A percentile compares a stretch with the other conserved stretches of the same genome.
These are phyloP conservation scores for Rheum nobile DNA, from an alignment of 148 eudicot species.

Conservation along the genomic window DNA sequence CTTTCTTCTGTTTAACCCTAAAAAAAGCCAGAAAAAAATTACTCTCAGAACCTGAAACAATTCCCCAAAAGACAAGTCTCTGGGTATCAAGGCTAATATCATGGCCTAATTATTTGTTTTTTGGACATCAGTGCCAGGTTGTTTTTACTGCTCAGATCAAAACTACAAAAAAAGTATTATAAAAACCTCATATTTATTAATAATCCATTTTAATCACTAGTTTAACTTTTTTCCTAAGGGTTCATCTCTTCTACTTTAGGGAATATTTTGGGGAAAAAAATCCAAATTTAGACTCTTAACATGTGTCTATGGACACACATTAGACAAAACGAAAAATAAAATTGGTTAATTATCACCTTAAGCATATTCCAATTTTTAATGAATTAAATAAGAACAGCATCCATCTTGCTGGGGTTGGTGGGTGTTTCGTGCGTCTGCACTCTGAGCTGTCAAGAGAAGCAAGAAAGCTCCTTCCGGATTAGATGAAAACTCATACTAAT, in stretches of 20 bases:
- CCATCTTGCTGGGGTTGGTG: slow-evolving; percentile 15
- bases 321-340: too few species aligned
- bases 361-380: neutral
- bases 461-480: slow-evolving; percentile 8
- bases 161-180: neutral
- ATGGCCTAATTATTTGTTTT: slow-evolving; percentile 5
- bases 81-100: neutral
- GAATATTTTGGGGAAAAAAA: too few species aligned
- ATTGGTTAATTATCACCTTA: neutral
- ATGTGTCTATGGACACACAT: too few species aligned
- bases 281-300: neutral
- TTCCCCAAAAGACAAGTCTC: neutral
- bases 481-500: neutral
- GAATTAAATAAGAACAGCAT: neutral
- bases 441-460: slow-evolving; percentile 18
- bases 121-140: slow-evolving; percentile 1
- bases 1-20: slow-evolving; percentile 6
- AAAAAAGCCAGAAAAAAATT: neutral
- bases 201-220: too few species aligned
- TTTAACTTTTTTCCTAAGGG: too few species aligned
- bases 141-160: neutral
- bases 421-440: slow-evolving; percentile 20
- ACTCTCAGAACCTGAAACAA: neutral
- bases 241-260: too few species aligned
- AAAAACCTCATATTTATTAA: too few species aligned